Evolutionary conservation across 1,139 yeast genomes (phyloP).

Genomic region (Magnusiomyces magnusii): DNA sequence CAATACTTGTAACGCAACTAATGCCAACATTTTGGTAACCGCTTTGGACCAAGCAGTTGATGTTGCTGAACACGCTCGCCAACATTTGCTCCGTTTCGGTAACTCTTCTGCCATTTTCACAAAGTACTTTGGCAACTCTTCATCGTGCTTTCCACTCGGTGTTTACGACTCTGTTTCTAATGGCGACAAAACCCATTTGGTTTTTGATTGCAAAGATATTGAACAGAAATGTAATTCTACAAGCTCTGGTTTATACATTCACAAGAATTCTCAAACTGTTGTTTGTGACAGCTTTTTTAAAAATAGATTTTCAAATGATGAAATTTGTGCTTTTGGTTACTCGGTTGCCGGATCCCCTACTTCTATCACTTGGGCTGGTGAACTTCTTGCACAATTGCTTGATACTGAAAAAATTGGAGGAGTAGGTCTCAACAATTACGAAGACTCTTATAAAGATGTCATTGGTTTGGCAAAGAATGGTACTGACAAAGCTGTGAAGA

Average conservation of each 20-base stretch:
- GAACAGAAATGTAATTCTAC: constrained; percentile 30
- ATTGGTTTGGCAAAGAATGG: constrained; percentile 25
- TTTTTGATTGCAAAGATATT: too few species aligned
- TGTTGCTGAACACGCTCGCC: constrained; percentile 28
- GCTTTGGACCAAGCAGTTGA: constrained; percentile 1
- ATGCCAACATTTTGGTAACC: too few species aligned
- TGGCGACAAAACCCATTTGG: too few species aligned
- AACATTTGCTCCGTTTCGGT: constrained; percentile 29
- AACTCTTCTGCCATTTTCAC: constrained; percentile 25
- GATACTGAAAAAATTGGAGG: constrained; percentile 28
- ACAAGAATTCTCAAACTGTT: constrained; percentile 34
- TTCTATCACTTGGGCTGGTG: constrained; percentile 24
- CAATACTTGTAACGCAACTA: too few species aligned
- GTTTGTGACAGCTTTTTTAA: constrained; percentile 27
- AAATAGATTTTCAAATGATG: constrained; percentile 22
- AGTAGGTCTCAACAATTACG: constrained; percentile 24
- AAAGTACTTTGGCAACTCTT: constrained; percentile 33
- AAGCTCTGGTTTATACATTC: constrained; percentile 34
- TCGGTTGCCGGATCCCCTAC: constrained; percentile 22
- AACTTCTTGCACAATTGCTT: constrained; percentile 23
- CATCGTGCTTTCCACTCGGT: constrained; percentile 34
- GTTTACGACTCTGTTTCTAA: constrained; percentile 28
- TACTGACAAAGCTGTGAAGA: constrained; percentile 26
- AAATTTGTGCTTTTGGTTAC: constrained; percentile 26
- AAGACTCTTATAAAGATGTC: constrained; percentile 26